A percentile compares a stretch with the other conserved stretches of the same genome.
These are phyloP conservation scores for Pythium aquatile DNA, from an alignment of 352 stramenopile genomes.

Conservation along the genomic window DNA sequence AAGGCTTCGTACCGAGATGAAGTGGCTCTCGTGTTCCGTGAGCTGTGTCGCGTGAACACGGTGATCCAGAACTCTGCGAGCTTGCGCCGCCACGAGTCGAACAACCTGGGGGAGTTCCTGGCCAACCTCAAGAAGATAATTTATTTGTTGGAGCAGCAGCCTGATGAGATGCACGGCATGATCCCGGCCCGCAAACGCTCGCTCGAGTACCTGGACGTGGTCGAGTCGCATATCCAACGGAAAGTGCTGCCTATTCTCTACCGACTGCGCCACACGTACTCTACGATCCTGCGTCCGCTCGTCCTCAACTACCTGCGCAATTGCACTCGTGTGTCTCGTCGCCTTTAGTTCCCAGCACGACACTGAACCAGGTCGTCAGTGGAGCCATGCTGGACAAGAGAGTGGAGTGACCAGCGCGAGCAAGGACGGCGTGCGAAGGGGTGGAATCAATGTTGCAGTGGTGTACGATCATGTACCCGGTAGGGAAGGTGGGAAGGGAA, in stretches of 20 bases:
- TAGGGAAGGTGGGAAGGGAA: constrained; percentile 1
- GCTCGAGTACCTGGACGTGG: constrained; percentile 74
- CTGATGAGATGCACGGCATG: constrained; percentile 68
- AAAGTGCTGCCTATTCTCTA: constrained; percentile 82
- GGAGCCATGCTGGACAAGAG: not conserved
- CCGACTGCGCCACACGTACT: constrained; percentile 76
- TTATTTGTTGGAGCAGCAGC: constrained; percentile 86
- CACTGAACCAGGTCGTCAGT: not conserved
- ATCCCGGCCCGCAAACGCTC: constrained; percentile 71
- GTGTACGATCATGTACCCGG: not conserved
- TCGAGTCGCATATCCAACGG: constrained; percentile 82
- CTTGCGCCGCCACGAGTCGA: constrained; percentile 73
- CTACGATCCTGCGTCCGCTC: constrained; percentile 71
- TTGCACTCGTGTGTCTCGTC: constrained; percentile 52
- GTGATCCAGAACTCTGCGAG: constrained; percentile 80
- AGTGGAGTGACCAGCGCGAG: too few species aligned
- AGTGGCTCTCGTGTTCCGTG: constrained; percentile 74
- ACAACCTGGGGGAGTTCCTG: constrained; percentile 79
- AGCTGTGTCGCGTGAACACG: constrained; percentile 77
- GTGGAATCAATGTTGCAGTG: not conserved
- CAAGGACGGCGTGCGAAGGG: not conserved
- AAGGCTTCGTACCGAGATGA: constrained; percentile 76
- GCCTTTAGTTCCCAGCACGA: constrained; percentile 16
- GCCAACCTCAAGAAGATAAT: constrained; percentile 89
- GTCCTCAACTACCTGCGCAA: constrained; percentile 80